A percentile compares a stretch with the other conserved stretches of the same genome.
phyloP scores from a whole-genome alignment of 2,329 filamentous ascomycete species.

The Cladosporium austrohemisphaericum region DNA sequence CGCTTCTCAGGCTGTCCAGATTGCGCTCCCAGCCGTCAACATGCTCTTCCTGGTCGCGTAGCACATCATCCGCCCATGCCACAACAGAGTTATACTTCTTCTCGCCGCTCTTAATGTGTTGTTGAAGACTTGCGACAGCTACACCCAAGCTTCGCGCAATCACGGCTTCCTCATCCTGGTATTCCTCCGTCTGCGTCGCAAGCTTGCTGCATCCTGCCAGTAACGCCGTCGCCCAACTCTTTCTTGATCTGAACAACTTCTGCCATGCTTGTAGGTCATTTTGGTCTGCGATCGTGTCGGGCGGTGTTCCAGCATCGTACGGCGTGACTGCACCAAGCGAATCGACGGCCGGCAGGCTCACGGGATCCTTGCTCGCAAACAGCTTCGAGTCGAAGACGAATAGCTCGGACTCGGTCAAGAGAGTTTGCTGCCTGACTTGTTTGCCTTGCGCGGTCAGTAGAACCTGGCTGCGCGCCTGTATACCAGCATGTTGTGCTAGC shows the following conservation, averaged over 20 bases:
- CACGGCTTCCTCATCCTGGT: slow-evolving; percentile 69
- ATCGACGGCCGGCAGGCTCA: slow-evolving; percentile 45
- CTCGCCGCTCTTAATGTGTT: slow-evolving; percentile 68
- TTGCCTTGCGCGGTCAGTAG: slow-evolving; percentile 80
- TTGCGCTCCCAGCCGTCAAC: slow-evolving; percentile 65
- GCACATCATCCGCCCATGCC: slow-evolving; percentile 64
- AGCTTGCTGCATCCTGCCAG: slow-evolving; percentile 66
- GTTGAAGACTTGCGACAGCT: slow-evolving; percentile 78
- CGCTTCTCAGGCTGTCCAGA: slow-evolving; percentile 59
- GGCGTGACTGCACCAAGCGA: slow-evolving; percentile 39
- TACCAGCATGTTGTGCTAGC: slow-evolving; percentile 70
- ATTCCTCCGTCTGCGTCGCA: slow-evolving; percentile 58
- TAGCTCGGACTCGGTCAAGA: slow-evolving; percentile 83
- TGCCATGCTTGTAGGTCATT: slow-evolving; percentile 85
- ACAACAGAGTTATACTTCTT: slow-evolving; percentile 67
- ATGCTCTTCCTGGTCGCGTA: slow-evolving; percentile 64
- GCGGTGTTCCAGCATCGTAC: slow-evolving; percentile 59
- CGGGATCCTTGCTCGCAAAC: slow-evolving; percentile 24
- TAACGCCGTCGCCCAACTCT: slow-evolving; percentile 71
- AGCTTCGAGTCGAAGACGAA: slow-evolving; percentile 79
- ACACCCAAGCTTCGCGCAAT: slow-evolving; percentile 78
- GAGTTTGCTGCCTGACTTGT: slow-evolving; percentile 73
- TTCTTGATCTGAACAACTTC: slow-evolving; percentile 74
- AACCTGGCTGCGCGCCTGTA: slow-evolving; percentile 76
- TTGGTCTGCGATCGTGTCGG: slow-evolving; percentile 78